phyloP scores from a whole-genome alignment of 345 rosid genomes.

The Anacardium occidentale region DNA sequence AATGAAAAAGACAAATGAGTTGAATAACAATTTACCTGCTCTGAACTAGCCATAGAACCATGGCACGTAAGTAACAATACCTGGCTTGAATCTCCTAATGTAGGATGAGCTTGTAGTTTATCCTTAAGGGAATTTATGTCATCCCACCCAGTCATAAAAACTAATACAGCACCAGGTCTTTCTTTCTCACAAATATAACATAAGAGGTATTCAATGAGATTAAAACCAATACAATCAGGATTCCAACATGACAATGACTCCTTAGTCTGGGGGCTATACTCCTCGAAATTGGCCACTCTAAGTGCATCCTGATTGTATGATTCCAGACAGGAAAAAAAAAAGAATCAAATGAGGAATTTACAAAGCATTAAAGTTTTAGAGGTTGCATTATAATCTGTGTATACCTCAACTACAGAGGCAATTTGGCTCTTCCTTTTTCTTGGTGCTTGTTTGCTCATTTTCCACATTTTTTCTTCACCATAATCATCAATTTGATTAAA shows the following conservation, averaged over 20 bases:
- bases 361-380: conserved; percentile 11
- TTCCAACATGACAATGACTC: conserved; percentile 85
- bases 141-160: conserved; percentile 98
- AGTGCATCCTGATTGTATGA: conserved; percentile 62
- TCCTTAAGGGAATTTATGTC: conserved; percentile 88
- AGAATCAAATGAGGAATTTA: background rate
- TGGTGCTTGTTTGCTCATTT: conserved; percentile 74
- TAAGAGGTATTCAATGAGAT: conserved; percentile 73
- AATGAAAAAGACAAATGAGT: conserved; percentile 2
- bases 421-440: conserved; percentile 87
- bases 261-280: conserved; percentile 55
- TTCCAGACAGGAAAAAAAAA: conserved; percentile 16
- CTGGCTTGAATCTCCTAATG: conserved; percentile 65
- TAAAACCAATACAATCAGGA: conserved; percentile 92
- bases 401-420: conserved; percentile 84
- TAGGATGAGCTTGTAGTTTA: conserved; percentile 64
- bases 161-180: conserved; percentile 77
- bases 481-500: conserved; percentile 87
- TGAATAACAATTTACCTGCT: conserved; percentile 56
- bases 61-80: conserved; percentile 86
- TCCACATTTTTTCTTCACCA: conserved; percentile 90
- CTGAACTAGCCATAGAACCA: conserved; percentile 95
- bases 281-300: conserved; percentile 61
- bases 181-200: conserved; percentile 67
- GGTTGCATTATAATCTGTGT: conserved; percentile 8